Conservation (phyloP, 2,329 filamentous ascomycete genomes). For the Xenoacremonium recifei region DNA sequence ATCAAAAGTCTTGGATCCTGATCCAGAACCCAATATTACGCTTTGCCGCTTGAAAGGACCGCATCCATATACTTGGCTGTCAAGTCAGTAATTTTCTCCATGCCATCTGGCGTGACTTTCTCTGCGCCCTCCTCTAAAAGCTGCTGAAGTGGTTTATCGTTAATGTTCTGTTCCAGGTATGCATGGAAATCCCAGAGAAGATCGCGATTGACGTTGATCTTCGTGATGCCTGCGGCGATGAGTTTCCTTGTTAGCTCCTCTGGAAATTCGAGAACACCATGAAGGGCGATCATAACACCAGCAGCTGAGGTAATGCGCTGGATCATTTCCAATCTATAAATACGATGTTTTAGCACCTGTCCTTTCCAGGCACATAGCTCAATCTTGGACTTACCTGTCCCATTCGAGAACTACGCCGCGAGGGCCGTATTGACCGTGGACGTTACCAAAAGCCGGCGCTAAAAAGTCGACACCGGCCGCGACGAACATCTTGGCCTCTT, state of each 20-base stretch:
- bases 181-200: constrained; percentile 38
- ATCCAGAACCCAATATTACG: neutral
- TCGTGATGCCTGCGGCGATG: constrained; percentile 44
- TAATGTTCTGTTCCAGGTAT: constrained; percentile 33
- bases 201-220: constrained; percentile 49
- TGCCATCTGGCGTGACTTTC: constrained; percentile 3
- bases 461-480: constrained; percentile 71
- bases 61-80: constrained; percentile 7
- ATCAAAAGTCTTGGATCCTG: neutral
- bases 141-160: constrained; percentile 23
- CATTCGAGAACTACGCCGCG: neutral
- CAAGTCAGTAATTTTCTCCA: no score
- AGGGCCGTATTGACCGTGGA: constrained; percentile 71
- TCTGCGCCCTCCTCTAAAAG: constrained; percentile 41
- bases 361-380: neutral
- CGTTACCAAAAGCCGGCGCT: constrained; percentile 75
- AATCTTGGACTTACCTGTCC: neutral
- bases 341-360: neutral
- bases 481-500: constrained; percentile 69
- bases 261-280: constrained; percentile 49
- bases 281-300: constrained; percentile 36
- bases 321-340: constrained; percentile 21
- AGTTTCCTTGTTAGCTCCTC: constrained; percentile 41
- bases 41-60: constrained; percentile 5
- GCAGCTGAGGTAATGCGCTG: constrained; percentile 1